Conservation (phyloP, 768 basidiomycete species). For the Boletus fagicola region DNA sequence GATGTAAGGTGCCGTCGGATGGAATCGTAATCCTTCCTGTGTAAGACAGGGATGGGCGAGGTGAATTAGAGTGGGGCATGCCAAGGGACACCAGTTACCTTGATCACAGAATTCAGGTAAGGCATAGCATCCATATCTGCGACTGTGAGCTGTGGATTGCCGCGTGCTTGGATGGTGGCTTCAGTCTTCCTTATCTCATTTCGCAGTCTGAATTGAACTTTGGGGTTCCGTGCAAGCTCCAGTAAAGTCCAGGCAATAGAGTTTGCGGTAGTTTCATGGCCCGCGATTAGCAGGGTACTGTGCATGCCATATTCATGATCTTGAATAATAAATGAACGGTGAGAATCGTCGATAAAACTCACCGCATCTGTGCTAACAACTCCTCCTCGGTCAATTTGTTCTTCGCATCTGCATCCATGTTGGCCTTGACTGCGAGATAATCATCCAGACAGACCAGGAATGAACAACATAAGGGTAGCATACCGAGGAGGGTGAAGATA, state of each 20-base stretch:
- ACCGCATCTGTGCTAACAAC: slow-evolving; percentile 17
- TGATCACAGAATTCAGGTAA: slow-evolving; percentile 41
- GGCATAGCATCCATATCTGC: slow-evolving; percentile 51
- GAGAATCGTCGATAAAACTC: not conserved
- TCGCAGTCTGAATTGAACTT: slow-evolving; percentile 59
- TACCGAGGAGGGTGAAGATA: slow-evolving; percentile 38
- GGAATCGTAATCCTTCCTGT: slow-evolving; percentile 47
- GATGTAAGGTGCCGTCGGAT: slow-evolving; percentile 48
- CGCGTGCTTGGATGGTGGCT: not conserved
- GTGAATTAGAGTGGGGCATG: slow-evolving; percentile 16
- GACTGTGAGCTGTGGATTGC: not conserved
- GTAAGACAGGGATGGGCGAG: not conserved
- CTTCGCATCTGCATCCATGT: slow-evolving; percentile 25
- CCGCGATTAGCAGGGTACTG: slow-evolving; percentile 47
- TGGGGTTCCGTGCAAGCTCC: slow-evolving; percentile 55
- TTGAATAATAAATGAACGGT: no score
- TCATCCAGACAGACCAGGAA: not conserved
- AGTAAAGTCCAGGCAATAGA: slow-evolving; percentile 58
- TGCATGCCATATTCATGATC: not conserved
- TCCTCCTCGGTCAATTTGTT: slow-evolving; percentile 18
- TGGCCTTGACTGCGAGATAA: slow-evolving; percentile 22
- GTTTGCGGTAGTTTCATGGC: slow-evolving; percentile 62
- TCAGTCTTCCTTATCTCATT: slow-evolving; percentile 17
- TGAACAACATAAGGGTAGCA: not conserved
- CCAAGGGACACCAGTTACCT: slow-evolving; percentile 11